Conservation (phyloP, 2,329 filamentous ascomycete species). For the Talaromyces rugulosus region DNA sequence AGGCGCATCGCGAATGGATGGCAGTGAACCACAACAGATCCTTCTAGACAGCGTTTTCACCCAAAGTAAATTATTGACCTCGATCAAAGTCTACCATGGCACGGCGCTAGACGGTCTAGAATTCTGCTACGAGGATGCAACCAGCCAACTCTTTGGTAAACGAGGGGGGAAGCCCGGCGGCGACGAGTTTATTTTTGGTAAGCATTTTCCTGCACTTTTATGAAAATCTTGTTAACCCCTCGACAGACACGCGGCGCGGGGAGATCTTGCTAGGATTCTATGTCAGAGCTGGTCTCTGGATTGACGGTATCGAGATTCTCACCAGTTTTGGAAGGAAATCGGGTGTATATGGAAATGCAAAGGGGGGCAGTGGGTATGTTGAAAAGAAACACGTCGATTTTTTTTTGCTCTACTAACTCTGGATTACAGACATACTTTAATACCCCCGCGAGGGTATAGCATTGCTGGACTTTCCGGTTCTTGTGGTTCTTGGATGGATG, state of each 20-base stretch:
- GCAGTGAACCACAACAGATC: conserved; percentile 65
- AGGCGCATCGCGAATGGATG: conserved; percentile 67
- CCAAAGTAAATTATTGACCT: conserved; percentile 68
- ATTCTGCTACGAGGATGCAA: conserved; percentile 85
- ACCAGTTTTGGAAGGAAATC: conserved; percentile 87
- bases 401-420: background rate
- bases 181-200: conserved; percentile 73
- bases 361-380: conserved; percentile 77
- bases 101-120: conserved; percentile 78
- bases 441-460: conserved; percentile 83
- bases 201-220: conserved; percentile 26
- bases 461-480: conserved; percentile 85
- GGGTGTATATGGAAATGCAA: conserved; percentile 74
- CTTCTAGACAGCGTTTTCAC: conserved; percentile 67
- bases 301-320: conserved; percentile 85
- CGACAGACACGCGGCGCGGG: conserved; percentile 70
- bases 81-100: conserved; percentile 73
- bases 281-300: conserved; percentile 71
- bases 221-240: conserved; percentile 3
- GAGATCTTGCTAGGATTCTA: conserved; percentile 86
- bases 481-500: conserved; percentile 75
- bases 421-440: conserved; percentile 67
- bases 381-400: background rate
- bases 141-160: conserved; percentile 82
- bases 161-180: conserved; percentile 65